Evolutionary conservation across 768 basidiomycete genomes (phyloP).

Genomic region (Rhodotorula diobovata): DNA sequence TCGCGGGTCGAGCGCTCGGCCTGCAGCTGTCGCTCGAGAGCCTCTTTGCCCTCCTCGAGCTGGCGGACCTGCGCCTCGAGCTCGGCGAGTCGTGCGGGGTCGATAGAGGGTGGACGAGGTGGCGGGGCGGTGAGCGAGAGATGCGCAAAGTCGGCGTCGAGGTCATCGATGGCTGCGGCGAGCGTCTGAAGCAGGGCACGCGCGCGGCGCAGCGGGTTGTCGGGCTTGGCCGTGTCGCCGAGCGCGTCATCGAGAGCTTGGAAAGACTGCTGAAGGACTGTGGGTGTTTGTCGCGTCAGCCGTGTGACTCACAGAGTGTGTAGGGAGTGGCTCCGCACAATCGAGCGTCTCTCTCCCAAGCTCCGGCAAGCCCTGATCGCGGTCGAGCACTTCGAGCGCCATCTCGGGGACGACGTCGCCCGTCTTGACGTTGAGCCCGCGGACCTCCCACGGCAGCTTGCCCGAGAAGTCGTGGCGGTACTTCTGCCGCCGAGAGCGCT

Average conservation of each 20-base stretch:
- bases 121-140: conserved; percentile 64
- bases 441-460: conserved; percentile 78
- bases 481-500: conserved; percentile 75
- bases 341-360: conserved; percentile 68
- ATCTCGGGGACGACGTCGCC: conserved; percentile 27
- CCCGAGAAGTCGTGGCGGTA: conserved; percentile 79
- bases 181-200: conserved; percentile 63
- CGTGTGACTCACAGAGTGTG: not conserved
- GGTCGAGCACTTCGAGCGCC: conserved; percentile 4
- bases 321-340: not conserved
- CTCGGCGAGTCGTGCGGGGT: conserved; percentile 53
- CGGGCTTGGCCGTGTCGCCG: conserved; percentile 8
- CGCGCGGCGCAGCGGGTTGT: conserved; percentile 60
- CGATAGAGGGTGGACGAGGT: conserved; percentile 60
- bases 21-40: conserved; percentile 50
- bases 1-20: conserved; percentile 40
- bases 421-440: conserved; percentile 53
- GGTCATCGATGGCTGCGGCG: conserved; percentile 68
- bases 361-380: conserved; percentile 51
- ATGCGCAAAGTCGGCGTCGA: conserved; percentile 75
- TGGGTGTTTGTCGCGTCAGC: no score
- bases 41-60: conserved; percentile 59
- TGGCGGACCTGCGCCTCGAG: conserved; percentile 64
- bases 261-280: not conserved
- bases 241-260: conserved; percentile 37